These are phyloP conservation scores for Candida sakaeoensis DNA, from an alignment of 805 yeast species.

Conservation along the genomic window DNA sequence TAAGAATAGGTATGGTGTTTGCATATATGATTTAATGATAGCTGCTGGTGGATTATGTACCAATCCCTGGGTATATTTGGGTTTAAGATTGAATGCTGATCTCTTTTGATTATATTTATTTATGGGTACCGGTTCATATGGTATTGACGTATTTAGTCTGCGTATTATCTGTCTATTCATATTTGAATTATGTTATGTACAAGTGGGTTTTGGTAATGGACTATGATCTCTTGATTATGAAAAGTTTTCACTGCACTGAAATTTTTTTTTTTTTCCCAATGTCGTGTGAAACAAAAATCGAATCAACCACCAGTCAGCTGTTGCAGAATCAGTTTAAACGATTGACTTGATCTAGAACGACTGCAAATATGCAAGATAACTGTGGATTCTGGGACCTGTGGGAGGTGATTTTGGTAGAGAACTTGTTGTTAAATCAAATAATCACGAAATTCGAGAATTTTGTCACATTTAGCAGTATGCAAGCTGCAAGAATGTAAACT, in stretches of 20 bases:
- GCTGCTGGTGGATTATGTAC: conserved; percentile 61
- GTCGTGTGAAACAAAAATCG: conserved; percentile 4
- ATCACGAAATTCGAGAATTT: too few relatives aligned
- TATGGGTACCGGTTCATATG: conserved; percentile 40
- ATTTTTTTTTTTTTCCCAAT: neutral
- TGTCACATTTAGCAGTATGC: too few relatives aligned
- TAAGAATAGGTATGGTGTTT: conserved; percentile 69
- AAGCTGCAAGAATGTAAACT: too few relatives aligned
- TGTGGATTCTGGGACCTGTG: too few relatives aligned
- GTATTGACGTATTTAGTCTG: conserved; percentile 16
- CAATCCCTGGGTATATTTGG: conserved; percentile 54
- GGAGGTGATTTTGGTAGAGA: too few relatives aligned
- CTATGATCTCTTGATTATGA: neutral
- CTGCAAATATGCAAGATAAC: too few relatives aligned
- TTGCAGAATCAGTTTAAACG: too few relatives aligned
- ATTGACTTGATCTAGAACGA: too few relatives aligned
- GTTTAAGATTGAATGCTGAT: conserved; percentile 65
- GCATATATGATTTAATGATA: conserved; percentile 36
- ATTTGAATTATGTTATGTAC: neutral
- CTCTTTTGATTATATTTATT: conserved; percentile 56
- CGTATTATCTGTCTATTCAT: conserved; percentile 11
- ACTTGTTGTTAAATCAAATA: too few relatives aligned
- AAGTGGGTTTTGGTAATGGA: neutral
- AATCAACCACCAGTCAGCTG: neutral
- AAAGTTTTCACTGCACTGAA: conserved; percentile 1